Percentiles rank a stretch among this genome's conserved stretches.
Evolutionary conservation across 805 yeast genomes (phyloP).

Genomic region (Hanseniaspora guilliermondii): DNA sequence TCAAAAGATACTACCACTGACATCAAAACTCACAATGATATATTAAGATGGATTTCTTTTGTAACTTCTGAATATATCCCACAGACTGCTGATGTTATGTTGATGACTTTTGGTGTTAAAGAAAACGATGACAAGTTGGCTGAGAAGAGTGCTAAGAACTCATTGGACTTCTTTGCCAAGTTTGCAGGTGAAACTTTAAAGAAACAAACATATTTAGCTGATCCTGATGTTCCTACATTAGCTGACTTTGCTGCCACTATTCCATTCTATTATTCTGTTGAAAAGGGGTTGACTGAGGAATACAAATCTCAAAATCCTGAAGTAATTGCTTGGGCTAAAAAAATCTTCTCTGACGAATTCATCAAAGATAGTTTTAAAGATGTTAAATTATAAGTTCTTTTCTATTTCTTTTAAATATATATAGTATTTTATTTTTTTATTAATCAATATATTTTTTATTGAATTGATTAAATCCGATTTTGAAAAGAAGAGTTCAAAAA

Average conservation of each 20-base stretch:
- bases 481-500: too few species aligned
- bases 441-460: too few species aligned
- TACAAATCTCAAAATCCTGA: neutral
- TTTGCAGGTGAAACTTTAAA: neutral
- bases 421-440: neutral
- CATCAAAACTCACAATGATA: neutral
- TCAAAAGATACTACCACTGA: neutral
- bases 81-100: neutral
- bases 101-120: neutral
- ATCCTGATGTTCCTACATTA: neutral
- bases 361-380: neutral
- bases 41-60: constrained; percentile 1
- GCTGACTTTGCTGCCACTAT: neutral
- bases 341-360: neutral
- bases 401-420: neutral
- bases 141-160: neutral
- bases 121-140: neutral
- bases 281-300: neutral
- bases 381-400: neutral
- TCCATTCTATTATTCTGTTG: neutral
- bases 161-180: neutral
- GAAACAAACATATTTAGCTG: neutral
- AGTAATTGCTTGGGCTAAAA: neutral
- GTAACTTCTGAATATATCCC: neutral
- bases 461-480: too few species aligned